Percentiles rank a stretch among this genome's conserved stretches.
Evolutionary conservation across 441 rosid genomes (phyloP).

Genomic region (Arabidopsis lyrata): DNA sequence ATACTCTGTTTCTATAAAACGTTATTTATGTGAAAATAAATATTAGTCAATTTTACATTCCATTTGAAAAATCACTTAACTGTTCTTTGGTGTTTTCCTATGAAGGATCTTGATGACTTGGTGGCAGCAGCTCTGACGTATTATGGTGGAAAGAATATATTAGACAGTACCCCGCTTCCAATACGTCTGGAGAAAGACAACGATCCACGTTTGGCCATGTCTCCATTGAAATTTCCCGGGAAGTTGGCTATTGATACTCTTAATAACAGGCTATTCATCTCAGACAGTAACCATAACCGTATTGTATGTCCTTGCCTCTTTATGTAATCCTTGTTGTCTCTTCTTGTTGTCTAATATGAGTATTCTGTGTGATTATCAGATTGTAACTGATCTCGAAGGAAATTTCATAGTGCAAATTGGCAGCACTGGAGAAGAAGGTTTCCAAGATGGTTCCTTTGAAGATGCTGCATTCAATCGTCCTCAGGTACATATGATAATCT

Average conservation of each 20-base stretch:
- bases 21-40: neutral
- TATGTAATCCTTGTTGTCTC: constrained; percentile 7
- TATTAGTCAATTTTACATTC: neutral
- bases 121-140: constrained; percentile 88
- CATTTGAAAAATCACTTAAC: constrained; percentile 15
- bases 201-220: constrained; percentile 75
- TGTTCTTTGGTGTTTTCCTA: constrained; percentile 14
- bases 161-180: constrained; percentile 74
- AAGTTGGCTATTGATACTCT: constrained; percentile 87
- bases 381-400: constrained; percentile 90
- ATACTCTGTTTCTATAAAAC: neutral
- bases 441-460: constrained; percentile 85
- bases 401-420: constrained; percentile 87
- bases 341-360: constrained; percentile 5
- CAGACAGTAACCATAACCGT: constrained; percentile 98
- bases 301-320: constrained; percentile 58
- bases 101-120: constrained; percentile 88
- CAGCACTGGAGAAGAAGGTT: constrained; percentile 85
- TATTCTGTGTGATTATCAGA: constrained; percentile 51
- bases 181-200: constrained; percentile 81
- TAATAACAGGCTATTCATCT: constrained; percentile 90
- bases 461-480: constrained; percentile 88
- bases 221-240: constrained; percentile 96
- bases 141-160: constrained; percentile 76
- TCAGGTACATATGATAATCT: constrained; percentile 58